Evolutionary conservation across 2,329 filamentous ascomycete species (phyloP), one percentile per base, ranked within the genome.

Genomic region (Phaeosphaeria sp.): DNA sequence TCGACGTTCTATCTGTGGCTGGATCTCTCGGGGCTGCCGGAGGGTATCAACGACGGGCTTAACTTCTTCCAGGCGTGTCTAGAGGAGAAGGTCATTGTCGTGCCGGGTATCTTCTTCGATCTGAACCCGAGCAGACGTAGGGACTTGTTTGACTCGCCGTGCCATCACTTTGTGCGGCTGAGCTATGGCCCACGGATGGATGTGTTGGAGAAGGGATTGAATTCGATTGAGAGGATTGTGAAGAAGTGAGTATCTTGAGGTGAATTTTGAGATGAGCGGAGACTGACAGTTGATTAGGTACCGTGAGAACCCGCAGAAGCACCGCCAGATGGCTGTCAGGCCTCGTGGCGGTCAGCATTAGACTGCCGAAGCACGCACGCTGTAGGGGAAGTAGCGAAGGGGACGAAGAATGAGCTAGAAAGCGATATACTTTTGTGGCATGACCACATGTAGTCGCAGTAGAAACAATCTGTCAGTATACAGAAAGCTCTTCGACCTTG

Each of bases 91-190:
- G 92, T 96, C 66, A 97, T 97, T 73, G 93, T 97, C 18, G 94
- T 98, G 4, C 94, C 94, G 0, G 94, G 94, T 59, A 98, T 98
- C 78, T 98, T 98, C 85, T 98, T 98, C 77, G 94, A 98, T 73
- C 80, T 98, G 64, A 98, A 98, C 81, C 94, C 94, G 3, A 90
- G 91, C 36, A 90, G 92, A 77, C 86, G 94, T 64, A 86, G 94
- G 75, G 94, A 98, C 77, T 79, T 98, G 67, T 98, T 98, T 66
- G 94, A 98, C 80, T 92, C 88, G 66, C 94, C 94, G 58, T 97
- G 94, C 79, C 94, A 98, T 79, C 81, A 79, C 62, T 79, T 77
- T 65, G 77, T 79, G 18, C 54, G 77, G 15, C 51, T 79, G 57
- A 78, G 75, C 36, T 79, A 79, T 44, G 77, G 77, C 1, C 77